Evolutionary conservation across 805 yeast species (phyloP).

Genomic region (Blastobotrys muscicola): DNA sequence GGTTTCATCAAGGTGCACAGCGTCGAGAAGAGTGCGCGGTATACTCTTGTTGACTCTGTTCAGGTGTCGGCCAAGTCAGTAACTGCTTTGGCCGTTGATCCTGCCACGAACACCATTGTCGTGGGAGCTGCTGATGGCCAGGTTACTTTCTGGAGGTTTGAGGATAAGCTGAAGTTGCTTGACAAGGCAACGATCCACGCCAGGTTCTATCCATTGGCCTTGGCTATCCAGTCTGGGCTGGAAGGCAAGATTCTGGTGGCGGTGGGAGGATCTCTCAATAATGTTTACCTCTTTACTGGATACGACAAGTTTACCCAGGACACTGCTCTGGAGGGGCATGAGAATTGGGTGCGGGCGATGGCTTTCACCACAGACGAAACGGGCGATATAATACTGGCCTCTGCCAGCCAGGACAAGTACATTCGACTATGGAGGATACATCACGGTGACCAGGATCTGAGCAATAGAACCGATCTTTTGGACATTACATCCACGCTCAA

Average conservation of each 20-base stretch:
- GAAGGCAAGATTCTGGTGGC: conserved; percentile 19
- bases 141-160: not conserved
- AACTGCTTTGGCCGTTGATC: not conserved
- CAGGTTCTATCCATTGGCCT: conserved; percentile 23
- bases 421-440: conserved; percentile 78
- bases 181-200: conserved; percentile 2
- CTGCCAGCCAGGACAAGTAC: conserved; percentile 88
- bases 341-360: conserved; percentile 86
- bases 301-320: conserved; percentile 28
- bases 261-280: conserved; percentile 29
- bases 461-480: conserved; percentile 40
- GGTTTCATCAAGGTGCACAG: conserved; percentile 34
- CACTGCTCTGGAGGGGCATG: conserved; percentile 76
- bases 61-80: not conserved
- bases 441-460: conserved; percentile 10
- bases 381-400: conserved; percentile 60
- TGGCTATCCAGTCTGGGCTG: conserved; percentile 12
- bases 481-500: conserved; percentile 44
- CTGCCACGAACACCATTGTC: no score
- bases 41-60: not conserved
- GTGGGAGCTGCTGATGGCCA: not conserved
- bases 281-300: conserved; percentile 43
- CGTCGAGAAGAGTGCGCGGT: no score
- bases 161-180: not conserved
- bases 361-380: conserved; percentile 37